A percentile compares a stretch with the other conserved stretches of the same genome.
phyloP scores from a whole-genome alignment of 306 rosid genomes.

The Vicia villosa region DNA sequence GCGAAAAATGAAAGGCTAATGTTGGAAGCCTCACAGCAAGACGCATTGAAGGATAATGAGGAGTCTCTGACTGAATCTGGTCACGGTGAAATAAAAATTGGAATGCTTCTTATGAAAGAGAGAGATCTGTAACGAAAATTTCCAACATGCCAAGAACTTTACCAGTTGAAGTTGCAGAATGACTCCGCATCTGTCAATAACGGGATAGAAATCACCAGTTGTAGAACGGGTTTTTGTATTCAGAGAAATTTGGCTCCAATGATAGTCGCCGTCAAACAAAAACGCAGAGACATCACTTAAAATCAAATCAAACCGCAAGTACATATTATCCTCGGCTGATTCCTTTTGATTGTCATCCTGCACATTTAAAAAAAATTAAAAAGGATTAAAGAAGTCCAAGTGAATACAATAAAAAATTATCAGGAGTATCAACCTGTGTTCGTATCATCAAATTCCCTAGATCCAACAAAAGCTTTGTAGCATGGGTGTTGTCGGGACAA shows the following conservation, averaged over 20 bases:
- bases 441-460: conserved; percentile 85
- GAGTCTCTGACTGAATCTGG: conserved; percentile 74
- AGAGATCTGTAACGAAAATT: neutral
- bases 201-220: conserved; percentile 62
- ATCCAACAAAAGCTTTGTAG: conserved; percentile 88
- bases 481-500: conserved; percentile 69
- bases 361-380: neutral
- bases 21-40: conserved; percentile 88
- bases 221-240: conserved; percentile 47
- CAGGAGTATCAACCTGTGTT: conserved; percentile 61
- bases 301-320: conserved; percentile 83
- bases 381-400: conserved; percentile 14
- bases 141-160: conserved; percentile 34
- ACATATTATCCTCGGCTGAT: conserved; percentile 73
- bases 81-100: conserved; percentile 29
- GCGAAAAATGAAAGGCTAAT: conserved; percentile 89
- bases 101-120: conserved; percentile 12
- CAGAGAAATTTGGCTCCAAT: conserved; percentile 64
- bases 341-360: conserved; percentile 68
- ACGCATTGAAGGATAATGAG: conserved; percentile 76
- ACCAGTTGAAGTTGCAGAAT: conserved; percentile 86
- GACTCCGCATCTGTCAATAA: conserved; percentile 86
- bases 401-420: conserved; percentile 15
- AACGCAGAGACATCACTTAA: conserved; percentile 93
- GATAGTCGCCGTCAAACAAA: conserved; percentile 90